Percentiles rank a stretch among this genome's conserved stretches.
Evolutionary conservation across 176 grass and related monocot species (phyloP).

Genomic region (Oryza glaberrima): DNA sequence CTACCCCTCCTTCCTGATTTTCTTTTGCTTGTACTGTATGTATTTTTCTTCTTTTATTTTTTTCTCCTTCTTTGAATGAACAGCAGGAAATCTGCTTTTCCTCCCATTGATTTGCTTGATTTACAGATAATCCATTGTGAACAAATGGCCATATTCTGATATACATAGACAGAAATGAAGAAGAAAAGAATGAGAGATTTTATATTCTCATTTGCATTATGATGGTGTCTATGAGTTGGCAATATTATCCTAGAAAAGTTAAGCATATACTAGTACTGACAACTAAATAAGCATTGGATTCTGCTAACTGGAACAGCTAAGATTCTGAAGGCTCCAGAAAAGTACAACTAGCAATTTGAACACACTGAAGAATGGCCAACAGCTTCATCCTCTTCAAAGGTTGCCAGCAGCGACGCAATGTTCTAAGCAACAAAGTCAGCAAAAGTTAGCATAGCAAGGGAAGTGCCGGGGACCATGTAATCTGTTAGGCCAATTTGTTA

Average conservation of each 20-base stretch:
- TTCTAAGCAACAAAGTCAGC: constrained; percentile 25
- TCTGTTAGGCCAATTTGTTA: neutral
- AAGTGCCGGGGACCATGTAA: neutral
- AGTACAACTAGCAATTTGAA: constrained; percentile 24
- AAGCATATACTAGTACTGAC: neutral
- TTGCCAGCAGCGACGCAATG: neutral
- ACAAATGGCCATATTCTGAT: neutral
- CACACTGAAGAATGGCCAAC: constrained; percentile 29
- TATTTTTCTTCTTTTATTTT: neutral
- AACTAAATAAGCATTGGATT: constrained; percentile 6
- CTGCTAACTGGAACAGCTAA: constrained; percentile 35
- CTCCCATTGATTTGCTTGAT: constrained; percentile 22
- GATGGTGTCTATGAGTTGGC: neutral
- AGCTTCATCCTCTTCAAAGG: neutral
- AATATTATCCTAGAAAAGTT: neutral
- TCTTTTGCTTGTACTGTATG: neutral
- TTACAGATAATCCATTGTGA: constrained; percentile 21
- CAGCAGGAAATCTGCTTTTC: neutral
- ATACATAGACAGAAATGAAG: neutral
- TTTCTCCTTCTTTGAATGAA: neutral
- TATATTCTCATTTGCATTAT: neutral
- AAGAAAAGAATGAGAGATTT: neutral
- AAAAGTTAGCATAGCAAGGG: neutral
- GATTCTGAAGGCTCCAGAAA: constrained; percentile 1
- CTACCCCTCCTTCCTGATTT: neutral